Conservation (phyloP, 2,329 filamentous ascomycete genomes). For the Aspergillus nomiae region DNA sequence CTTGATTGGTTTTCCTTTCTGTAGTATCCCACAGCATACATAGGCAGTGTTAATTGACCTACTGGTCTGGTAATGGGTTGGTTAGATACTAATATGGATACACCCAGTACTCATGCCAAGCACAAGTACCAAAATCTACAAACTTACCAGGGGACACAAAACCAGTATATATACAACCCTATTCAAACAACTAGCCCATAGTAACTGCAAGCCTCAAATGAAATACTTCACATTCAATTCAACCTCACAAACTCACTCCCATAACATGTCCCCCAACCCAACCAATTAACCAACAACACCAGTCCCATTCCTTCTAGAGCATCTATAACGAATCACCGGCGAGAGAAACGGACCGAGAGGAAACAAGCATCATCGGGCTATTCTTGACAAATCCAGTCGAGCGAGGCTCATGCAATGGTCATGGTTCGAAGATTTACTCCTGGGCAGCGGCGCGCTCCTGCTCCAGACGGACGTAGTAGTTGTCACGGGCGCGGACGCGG, state of each 20-base stretch:
- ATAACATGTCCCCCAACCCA: background rate
- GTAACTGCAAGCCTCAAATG: background rate
- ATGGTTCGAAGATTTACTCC: constrained; percentile 25
- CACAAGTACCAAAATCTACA: background rate
- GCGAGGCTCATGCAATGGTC: background rate
- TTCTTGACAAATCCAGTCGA: background rate
- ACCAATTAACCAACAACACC: background rate
- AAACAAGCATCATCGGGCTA: background rate
- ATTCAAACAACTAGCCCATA: background rate
- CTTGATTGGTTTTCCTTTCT: constrained; percentile 6
- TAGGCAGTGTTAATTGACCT: background rate
- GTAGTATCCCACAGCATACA: background rate
- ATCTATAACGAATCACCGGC: background rate
- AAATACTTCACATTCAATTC: background rate
- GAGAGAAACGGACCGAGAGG: background rate
- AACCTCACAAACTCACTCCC: background rate
- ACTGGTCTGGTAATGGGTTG: background rate
- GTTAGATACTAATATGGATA: background rate
- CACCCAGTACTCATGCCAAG: background rate
- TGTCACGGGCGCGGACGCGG: constrained; percentile 63
- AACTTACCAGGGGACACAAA: background rate
- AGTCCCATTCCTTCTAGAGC: background rate
- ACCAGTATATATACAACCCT: background rate
- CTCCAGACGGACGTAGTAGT: constrained; percentile 66
- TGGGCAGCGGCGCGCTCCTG: constrained; percentile 55